A percentile compares a stretch with the other conserved stretches of the same genome.
These are phyloP conservation scores for Scheffersomyces illinoinensis DNA, from an alignment of 1,139 yeast genomes.

Conservation along the genomic window DNA sequence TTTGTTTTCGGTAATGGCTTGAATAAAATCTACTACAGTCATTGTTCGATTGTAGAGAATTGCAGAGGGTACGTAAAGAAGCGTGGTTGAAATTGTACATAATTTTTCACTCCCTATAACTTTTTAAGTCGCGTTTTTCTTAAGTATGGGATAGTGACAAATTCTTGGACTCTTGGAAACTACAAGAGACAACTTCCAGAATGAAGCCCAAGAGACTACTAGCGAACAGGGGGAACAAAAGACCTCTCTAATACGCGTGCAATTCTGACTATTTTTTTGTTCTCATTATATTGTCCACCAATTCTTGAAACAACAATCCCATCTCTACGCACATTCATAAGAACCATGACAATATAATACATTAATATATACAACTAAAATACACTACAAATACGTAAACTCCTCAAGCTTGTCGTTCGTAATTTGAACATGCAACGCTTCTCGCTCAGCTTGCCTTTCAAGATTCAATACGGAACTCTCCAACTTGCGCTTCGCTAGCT, in stretches of 20 bases:
- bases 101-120: neutral
- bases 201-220: no score
- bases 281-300: no score
- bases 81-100: neutral
- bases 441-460: constrained; percentile 32
- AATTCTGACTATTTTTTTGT: no score
- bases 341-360: neutral
- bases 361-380: neutral
- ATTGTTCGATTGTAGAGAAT: constrained; percentile 4
- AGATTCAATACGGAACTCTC: constrained; percentile 23
- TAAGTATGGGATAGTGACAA: neutral
- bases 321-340: neutral
- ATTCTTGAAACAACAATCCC: no score
- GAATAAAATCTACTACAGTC: constrained; percentile 16
- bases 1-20: constrained; percentile 17
- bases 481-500: constrained; percentile 22
- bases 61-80: neutral
- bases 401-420: constrained; percentile 46
- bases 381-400: constrained; percentile 29
- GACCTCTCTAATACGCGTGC: no score
- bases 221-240: no score
- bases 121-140: neutral
- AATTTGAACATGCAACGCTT: constrained; percentile 37
- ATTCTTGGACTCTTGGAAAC: neutral
- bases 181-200: no score